phyloP scores from a whole-genome alignment of 2,329 filamentous ascomycete species.

The Phaeosphaeria sp. region DNA sequence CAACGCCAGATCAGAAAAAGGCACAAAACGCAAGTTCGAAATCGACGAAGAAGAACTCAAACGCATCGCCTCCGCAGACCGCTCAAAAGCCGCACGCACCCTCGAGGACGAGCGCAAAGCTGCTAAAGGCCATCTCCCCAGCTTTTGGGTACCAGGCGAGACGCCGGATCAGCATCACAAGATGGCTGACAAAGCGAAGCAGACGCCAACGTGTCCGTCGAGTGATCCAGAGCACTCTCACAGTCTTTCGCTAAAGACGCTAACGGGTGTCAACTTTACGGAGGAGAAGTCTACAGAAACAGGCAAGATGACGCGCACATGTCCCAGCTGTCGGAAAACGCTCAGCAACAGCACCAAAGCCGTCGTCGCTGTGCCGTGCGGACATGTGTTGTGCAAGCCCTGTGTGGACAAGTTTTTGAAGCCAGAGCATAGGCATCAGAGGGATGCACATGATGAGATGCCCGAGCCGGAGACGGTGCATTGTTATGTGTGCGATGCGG shows the following conservation, averaged over 20 bases:
- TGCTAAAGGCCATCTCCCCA: conserved; percentile 73
- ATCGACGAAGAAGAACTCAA: conserved; percentile 78
- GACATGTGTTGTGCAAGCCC: conserved; percentile 86
- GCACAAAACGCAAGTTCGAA: conserved; percentile 78
- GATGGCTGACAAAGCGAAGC: conserved; percentile 58
- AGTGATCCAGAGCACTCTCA: conserved; percentile 72
- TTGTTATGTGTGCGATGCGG: conserved; percentile 88
- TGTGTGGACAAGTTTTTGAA: conserved; percentile 84
- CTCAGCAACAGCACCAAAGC: conserved; percentile 84
- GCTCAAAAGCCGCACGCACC: conserved; percentile 70
- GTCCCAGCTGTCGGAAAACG: conserved; percentile 84
- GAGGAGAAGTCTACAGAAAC: conserved; percentile 67
- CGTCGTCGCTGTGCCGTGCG: conserved; percentile 83
- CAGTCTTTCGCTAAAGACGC: conserved; percentile 75
- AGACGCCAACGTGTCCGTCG: conserved; percentile 76
- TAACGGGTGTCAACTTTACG: conserved; percentile 78
- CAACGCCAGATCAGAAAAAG: conserved; percentile 36
- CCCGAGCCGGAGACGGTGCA: conserved; percentile 61
- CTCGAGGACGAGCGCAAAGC: conserved; percentile 73
- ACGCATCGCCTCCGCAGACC: conserved; percentile 72
- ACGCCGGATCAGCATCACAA: conserved; percentile 68
- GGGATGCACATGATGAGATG: conserved; percentile 63
- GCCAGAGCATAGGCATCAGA: conserved; percentile 44
- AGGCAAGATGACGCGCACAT: conserved; percentile 62
- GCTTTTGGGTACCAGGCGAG: conserved; percentile 91